These are phyloP conservation scores for Kregervanrija fluxuum DNA, from an alignment of 805 yeast species.

Conservation along the genomic window DNA sequence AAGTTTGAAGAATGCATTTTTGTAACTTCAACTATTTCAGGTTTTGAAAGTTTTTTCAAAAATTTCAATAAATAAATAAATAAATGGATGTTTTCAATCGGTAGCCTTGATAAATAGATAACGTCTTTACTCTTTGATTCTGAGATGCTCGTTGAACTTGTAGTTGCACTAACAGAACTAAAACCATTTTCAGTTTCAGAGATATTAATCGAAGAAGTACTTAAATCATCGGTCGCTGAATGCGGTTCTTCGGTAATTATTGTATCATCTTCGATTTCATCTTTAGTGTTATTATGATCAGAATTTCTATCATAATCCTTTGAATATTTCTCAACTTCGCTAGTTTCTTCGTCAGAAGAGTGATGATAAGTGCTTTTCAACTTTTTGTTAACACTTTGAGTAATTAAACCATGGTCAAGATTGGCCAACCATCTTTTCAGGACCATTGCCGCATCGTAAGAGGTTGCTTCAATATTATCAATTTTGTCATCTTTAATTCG, in stretches of 20 bases:
- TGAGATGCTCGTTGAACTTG: neutral
- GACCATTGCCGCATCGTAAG: constrained; percentile 31
- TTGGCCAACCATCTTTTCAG: constrained; percentile 30
- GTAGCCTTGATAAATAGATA: constrained; percentile 12
- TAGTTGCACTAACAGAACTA: neutral
- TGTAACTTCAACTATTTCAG: constrained; percentile 22
- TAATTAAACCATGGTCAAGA: constrained; percentile 25
- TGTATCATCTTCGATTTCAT: constrained; percentile 1
- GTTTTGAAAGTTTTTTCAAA: constrained; percentile 18
- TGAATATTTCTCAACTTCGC: neutral
- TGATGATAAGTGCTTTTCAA: constrained; percentile 15
- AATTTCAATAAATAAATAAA: constrained; percentile 24
- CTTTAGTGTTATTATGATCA: neutral
- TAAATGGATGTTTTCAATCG: constrained; percentile 26
- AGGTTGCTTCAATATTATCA: constrained; percentile 12
- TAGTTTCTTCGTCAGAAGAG: constrained; percentile 5
- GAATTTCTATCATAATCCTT: neutral
- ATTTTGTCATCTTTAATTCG: constrained; percentile 8
- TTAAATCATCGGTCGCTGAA: neutral
- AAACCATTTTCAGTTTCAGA: neutral
- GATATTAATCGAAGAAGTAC: neutral
- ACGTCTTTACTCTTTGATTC: neutral
- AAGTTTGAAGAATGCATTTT: constrained; percentile 31
- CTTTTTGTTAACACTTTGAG: constrained; percentile 15
- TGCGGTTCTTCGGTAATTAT: no score